A percentile compares a stretch with the other conserved stretches of the same genome.
phyloP scores from a whole-genome alignment of 768 basidiomycete species.

The Tricholoma terreum region DNA sequence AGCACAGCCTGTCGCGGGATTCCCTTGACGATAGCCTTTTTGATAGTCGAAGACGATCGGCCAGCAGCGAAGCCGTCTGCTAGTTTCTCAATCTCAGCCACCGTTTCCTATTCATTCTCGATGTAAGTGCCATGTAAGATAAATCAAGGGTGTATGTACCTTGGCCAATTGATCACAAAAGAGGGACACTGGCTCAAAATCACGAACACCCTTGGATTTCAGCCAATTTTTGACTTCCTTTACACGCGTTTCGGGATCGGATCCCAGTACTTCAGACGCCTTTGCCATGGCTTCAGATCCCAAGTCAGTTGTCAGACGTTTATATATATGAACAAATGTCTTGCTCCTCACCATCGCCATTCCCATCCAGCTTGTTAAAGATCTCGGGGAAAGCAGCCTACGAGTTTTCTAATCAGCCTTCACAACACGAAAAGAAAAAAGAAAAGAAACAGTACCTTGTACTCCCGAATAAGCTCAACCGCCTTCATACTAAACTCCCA shows the following conservation, averaged over 20 bases:
- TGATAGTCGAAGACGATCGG: slow-evolving; percentile 64
- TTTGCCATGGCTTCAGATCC: slow-evolving; percentile 63
- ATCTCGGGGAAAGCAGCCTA: slow-evolving; percentile 83
- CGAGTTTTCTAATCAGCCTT: neutral
- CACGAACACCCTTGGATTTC: slow-evolving; percentile 78
- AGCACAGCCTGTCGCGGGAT: slow-evolving; percentile 92
- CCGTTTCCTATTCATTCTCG: slow-evolving; percentile 56
- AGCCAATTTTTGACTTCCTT: slow-evolving; percentile 85
- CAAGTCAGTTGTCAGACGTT: slow-evolving; percentile 3
- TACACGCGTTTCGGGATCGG: slow-evolving; percentile 65
- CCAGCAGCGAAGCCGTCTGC: slow-evolving; percentile 65
- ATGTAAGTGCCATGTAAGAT: neutral
- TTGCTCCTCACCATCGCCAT: slow-evolving; percentile 64
- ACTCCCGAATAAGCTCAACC: slow-evolving; percentile 74
- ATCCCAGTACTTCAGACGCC: slow-evolving; percentile 56
- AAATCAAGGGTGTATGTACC: slow-evolving; percentile 37
- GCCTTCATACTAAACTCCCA: slow-evolving; percentile 97
- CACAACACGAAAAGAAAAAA: neutral
- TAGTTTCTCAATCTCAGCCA: slow-evolving; percentile 72
- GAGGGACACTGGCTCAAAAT: slow-evolving; percentile 90
- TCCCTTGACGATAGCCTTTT: slow-evolving; percentile 89
- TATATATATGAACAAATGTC: neutral
- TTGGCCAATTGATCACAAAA: slow-evolving; percentile 90
- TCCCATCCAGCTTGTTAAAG: slow-evolving; percentile 65
- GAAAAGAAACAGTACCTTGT: slow-evolving; percentile 51